These are phyloP conservation scores for Colletotrichum lentis DNA, from an alignment of 2,329 filamentous ascomycete genomes.

Conservation along the genomic window DNA sequence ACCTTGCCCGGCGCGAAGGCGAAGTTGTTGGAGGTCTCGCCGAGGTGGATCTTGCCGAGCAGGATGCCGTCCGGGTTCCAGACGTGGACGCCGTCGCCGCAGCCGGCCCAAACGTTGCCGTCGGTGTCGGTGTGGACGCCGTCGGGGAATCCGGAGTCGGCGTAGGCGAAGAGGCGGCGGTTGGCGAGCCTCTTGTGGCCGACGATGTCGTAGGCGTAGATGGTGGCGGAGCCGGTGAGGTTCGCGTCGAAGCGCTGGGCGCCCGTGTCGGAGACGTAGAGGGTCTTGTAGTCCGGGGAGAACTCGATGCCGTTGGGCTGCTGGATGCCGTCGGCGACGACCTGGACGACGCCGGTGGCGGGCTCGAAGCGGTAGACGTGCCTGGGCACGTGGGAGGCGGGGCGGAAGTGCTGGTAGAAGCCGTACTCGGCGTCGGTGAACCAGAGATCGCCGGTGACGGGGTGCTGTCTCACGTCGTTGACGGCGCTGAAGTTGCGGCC, in stretches of 20 bases:
- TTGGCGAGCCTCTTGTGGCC: constrained; percentile 45
- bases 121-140: constrained; percentile 56
- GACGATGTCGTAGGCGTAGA: constrained; percentile 35
- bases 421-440: constrained; percentile 62
- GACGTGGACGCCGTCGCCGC: constrained; percentile 58
- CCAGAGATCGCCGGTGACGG: constrained; percentile 55
- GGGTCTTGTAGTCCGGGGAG: constrained; percentile 53
- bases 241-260: constrained; percentile 15
- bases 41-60: constrained; percentile 55
- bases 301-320: constrained; percentile 57
- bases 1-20: constrained; percentile 55
- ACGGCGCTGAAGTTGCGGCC: constrained; percentile 55
- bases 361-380: constrained; percentile 60
- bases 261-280: constrained; percentile 58
- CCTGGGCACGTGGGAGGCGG: constrained; percentile 53
- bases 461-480: constrained; percentile 57
- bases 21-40: constrained; percentile 56
- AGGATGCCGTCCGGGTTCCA: constrained; percentile 57
- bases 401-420: constrained; percentile 56
- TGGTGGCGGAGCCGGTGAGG: constrained; percentile 23
- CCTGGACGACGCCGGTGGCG: constrained; percentile 49
- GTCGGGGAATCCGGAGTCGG: constrained; percentile 56
- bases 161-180: constrained; percentile 59
- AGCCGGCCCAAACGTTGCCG: constrained; percentile 60
- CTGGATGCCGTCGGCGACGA: constrained; percentile 58